Conservation (phyloP, 495 filamentous ascomycete genomes). For the Tuber melanosporum region DNA sequence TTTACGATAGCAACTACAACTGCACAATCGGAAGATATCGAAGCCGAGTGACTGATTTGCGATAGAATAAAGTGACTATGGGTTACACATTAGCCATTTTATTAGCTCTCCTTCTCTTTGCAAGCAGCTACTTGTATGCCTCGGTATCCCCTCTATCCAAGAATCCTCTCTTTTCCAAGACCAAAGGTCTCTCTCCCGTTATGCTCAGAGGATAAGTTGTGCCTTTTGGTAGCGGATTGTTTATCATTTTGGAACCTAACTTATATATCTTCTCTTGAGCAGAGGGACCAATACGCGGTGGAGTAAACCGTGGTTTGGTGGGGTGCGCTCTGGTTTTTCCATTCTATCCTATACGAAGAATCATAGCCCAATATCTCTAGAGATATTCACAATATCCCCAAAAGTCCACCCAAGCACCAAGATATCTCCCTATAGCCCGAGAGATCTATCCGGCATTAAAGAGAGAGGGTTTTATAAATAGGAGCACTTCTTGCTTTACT, state of each 20-base stretch:
- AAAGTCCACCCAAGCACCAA: not conserved
- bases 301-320: not conserved
- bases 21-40: not conserved
- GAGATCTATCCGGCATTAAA: not conserved
- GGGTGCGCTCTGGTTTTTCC: not conserved
- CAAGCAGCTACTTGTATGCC: not conserved
- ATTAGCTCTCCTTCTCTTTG: not conserved
- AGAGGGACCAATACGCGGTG: not conserved
- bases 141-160: not conserved
- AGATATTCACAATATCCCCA: not conserved
- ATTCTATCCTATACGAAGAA: not conserved
- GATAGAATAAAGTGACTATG: not conserved
- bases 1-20: not conserved
- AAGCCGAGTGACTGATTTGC: not conserved
- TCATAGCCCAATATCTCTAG: not conserved
- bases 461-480: not conserved
- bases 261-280: not conserved
- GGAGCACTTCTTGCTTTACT: not conserved
- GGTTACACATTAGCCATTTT: not conserved
- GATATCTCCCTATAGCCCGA: not conserved
- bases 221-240: not conserved
- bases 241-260: not conserved
- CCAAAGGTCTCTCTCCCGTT: not conserved
- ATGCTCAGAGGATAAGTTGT: not conserved
- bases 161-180: not conserved